Evolutionary conservation across 352 stramenopile species (phyloP), one percentile per base, ranked within the genome.

Genomic region (Phytophthora pistaciae): DNA sequence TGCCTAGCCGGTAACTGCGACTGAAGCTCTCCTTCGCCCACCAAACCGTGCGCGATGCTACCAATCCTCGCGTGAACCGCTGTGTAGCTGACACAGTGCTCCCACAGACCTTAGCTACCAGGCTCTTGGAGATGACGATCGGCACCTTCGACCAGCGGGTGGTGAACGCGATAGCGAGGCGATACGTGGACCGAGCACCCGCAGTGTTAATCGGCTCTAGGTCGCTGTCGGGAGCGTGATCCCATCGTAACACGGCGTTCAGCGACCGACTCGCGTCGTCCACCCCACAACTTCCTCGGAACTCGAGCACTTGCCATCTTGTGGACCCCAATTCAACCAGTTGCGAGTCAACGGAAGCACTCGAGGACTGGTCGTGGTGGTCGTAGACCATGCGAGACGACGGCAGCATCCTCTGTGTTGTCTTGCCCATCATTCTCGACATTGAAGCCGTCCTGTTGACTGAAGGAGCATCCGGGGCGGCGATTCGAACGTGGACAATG

Each of bases 21-120:
- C 87, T 94, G 57, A 82, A 93, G 23, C 83, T 91, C 63, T 96
- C 89, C n/a, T 85, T 80, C 0, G 84, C 87, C 89, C 89, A 96
- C 89, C 87, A 96, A 18, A 80, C 78, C 1, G 77, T 93, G 6
- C 85, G 66, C 3, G 83, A 78, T 8, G 60, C 66, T 31, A 86
- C 84, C 46, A 84, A 72, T 3, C 87, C 85, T 11, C 81, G 72
- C 1, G 77, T 77, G 11, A 92, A 74, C 2, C 84, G 82, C 54
- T 92, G 84, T 0, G 71, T 77, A 13, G 80, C 79, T 8, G 79
- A 79, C 0, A 90, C 72, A 1, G 64, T 77, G 10, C 64, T 78
- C 0, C 73, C 57, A 27, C 77, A 86, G 5, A 94, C 69, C 52
- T 96, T 96, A 3, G 80, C 78, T 5, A 88, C 87, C 3, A 96